Base-by-base conservation (phyloP, 129 eudicot species). In the Escallonia rubra region DNA sequence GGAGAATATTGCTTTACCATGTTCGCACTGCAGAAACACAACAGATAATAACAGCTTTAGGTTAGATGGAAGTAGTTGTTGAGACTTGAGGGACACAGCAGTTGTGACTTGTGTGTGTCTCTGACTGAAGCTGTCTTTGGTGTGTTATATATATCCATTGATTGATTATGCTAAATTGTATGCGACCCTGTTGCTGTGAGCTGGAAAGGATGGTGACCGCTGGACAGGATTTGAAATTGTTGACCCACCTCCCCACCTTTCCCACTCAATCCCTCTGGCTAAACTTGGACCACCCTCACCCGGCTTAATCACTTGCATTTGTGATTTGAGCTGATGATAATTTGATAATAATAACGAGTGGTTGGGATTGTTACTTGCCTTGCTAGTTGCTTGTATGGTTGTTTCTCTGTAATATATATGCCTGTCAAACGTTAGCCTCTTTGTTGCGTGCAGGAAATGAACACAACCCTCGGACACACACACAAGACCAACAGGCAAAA, bases 201-300 rank as follows among this genome's bases (percentile, higher is more conserved):
- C 51, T 65, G 70, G 60, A 49, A 65, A 65, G 70, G 10, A 38
- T 50, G 70, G 59, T 38, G 60, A 43, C 45, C 4, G 66, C 8
- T 5, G 15, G 61, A 43, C 57, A 66, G 48, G 70, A 41, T 43
- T 12, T 44, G 70, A 66, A 23, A 52, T 52, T 66, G 61, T 52
- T 53, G 58, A 40, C 58, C 69, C 43, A 48, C 58, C 48, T 50
- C 51, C 39, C 13, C 16, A 40, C 47, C 41, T 46, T 40, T 65
- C 43, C n/a, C 40, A n/a, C 61, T 52, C 63, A 13, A 54, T 15
- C 7, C 54, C 53, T 67, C 62, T 55, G 42, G 10, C 46, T 16
- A 63, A 3, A 8, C 23, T 41, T 16, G 23, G 50, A 41, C 62
- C 53, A 54, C 63, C 16, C 16, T 42, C 41, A 14, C 50, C 23